Percentiles rank a stretch among this genome's conserved stretches.
phyloP scores from a whole-genome alignment of 441 rosid species.

The Raphanus hybrid region DNA sequence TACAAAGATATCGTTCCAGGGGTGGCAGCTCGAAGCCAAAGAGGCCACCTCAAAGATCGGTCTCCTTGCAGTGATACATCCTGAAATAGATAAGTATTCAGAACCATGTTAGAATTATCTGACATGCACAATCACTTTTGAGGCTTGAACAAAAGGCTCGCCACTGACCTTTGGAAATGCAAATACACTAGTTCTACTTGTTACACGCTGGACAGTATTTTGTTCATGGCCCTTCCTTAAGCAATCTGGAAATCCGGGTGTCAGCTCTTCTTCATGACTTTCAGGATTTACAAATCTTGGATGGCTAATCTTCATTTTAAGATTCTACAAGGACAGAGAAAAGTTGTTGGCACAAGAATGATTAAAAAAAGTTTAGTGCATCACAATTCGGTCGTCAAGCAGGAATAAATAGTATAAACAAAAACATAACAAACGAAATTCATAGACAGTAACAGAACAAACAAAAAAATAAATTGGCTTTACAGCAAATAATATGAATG shows the following conservation, averaged over 20 bases:
- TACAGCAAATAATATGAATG: constrained; percentile 15
- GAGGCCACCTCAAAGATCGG: constrained; percentile 78
- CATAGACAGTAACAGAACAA: constrained; percentile 22
- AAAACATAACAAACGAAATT: constrained; percentile 12
- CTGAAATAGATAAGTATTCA: constrained; percentile 55
- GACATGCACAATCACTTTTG: constrained; percentile 29
- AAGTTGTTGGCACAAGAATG: constrained; percentile 38
- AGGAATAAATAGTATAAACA: constrained; percentile 7
- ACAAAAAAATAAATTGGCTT: not conserved
- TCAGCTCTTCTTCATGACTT: constrained; percentile 56
- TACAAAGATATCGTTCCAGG: constrained; percentile 77
- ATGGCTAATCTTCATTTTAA: constrained; percentile 93
- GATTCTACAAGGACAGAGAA: constrained; percentile 58
- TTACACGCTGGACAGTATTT: constrained; percentile 43
- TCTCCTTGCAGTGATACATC: constrained; percentile 61
- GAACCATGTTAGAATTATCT: constrained; percentile 31
- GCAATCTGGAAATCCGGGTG: constrained; percentile 68
- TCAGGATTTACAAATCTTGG: constrained; percentile 78
- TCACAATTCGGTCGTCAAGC: constrained; percentile 19
- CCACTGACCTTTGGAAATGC: constrained; percentile 84
- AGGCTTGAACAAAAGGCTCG: constrained; percentile 35
- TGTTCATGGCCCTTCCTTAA: constrained; percentile 59
- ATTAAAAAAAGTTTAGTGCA: constrained; percentile 20
- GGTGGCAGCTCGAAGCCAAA: constrained; percentile 95
- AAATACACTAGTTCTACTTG: constrained; percentile 54